Conservation (phyloP, 306 rosid genomes). For the Trifolium pratense region DNA sequence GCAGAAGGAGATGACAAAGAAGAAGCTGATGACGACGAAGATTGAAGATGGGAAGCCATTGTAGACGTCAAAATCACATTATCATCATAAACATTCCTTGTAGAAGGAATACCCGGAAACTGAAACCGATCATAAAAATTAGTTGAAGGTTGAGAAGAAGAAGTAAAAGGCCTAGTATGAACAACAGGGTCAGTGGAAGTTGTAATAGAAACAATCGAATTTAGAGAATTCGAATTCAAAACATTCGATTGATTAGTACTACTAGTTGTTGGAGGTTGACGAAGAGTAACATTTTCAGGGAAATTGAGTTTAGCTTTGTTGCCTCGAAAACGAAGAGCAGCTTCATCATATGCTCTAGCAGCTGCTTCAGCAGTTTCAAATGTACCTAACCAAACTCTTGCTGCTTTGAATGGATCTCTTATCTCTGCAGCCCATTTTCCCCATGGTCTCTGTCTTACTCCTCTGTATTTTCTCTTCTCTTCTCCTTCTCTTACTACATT, state of each 20-base stretch:
- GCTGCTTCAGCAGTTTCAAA: constrained; percentile 69
- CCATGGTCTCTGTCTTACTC: constrained; percentile 80
- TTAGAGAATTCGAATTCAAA: not conserved
- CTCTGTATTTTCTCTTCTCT: constrained; percentile 62
- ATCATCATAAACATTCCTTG: constrained; percentile 43
- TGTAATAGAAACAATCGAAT: constrained; percentile 46
- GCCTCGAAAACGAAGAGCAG: constrained; percentile 68
- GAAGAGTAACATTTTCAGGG: constrained; percentile 66
- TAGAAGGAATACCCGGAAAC: not conserved
- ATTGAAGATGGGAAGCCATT: constrained; percentile 47
- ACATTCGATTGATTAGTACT: no score
- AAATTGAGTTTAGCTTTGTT: constrained; percentile 77
- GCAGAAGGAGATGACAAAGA: no score
- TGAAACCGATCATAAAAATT: constrained; percentile 28
- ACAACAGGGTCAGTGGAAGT: constrained; percentile 57
- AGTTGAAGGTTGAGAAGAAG: not conserved
- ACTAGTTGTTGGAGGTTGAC: constrained; percentile 24
- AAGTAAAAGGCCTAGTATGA: constrained; percentile 41
- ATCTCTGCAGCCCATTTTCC: constrained; percentile 83
- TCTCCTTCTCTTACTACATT: constrained; percentile 22
- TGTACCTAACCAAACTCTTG: constrained; percentile 73
- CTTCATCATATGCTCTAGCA: constrained; percentile 68
- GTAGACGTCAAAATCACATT: constrained; percentile 31
- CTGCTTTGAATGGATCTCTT: constrained; percentile 71
- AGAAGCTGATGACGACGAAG: constrained; percentile 38